Percentiles rank a stretch among this genome's conserved stretches.
Evolutionary conservation across 2,329 filamentous ascomycete genomes (phyloP).

Genomic region (Fusarium sp.): DNA sequence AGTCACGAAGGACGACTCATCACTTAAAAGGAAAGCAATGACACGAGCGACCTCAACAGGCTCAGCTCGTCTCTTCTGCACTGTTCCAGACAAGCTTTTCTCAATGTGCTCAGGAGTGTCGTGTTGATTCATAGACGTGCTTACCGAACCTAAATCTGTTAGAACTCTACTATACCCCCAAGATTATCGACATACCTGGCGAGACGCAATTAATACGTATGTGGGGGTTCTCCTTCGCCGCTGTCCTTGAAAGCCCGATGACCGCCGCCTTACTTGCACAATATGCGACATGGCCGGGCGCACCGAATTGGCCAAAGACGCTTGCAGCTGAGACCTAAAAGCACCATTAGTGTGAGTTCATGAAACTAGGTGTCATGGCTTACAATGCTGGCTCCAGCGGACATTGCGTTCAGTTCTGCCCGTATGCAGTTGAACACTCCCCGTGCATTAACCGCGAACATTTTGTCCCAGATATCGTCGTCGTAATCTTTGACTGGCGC

Average conservation of each 20-base stretch:
- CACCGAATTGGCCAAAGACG: constrained; percentile 48
- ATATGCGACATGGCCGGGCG: constrained; percentile 48
- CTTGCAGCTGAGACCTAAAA: constrained; percentile 50
- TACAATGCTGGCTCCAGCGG: constrained; percentile 47
- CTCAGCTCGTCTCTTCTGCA: constrained; percentile 29
- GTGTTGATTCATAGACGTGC: constrained; percentile 32
- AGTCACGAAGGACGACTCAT: constrained; percentile 43
- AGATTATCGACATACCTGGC: constrained; percentile 4
- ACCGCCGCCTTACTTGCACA: constrained; percentile 50
- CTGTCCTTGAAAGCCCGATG: constrained; percentile 48
- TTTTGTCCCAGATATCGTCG: constrained; percentile 57
- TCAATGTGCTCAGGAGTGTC: constrained; percentile 29
- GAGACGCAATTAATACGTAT: constrained; percentile 37
- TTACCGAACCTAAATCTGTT: constrained; percentile 22
- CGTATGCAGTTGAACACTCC: constrained; percentile 65
- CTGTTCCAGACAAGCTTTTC: constrained; percentile 18
- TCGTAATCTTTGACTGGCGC: constrained; percentile 51
- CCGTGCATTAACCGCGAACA: constrained; percentile 59
- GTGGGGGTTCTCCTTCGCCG: constrained; percentile 46
- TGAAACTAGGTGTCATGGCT: constrained; percentile 45
- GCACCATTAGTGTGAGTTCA: constrained; percentile 48
- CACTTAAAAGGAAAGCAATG: constrained; percentile 44
- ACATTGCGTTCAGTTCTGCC: constrained; percentile 57
- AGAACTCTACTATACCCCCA: rapidly evolving
- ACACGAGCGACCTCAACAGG: constrained; percentile 30